phyloP scores from a whole-genome alignment of 306 rosid genomes.

The Prunus mira region DNA sequence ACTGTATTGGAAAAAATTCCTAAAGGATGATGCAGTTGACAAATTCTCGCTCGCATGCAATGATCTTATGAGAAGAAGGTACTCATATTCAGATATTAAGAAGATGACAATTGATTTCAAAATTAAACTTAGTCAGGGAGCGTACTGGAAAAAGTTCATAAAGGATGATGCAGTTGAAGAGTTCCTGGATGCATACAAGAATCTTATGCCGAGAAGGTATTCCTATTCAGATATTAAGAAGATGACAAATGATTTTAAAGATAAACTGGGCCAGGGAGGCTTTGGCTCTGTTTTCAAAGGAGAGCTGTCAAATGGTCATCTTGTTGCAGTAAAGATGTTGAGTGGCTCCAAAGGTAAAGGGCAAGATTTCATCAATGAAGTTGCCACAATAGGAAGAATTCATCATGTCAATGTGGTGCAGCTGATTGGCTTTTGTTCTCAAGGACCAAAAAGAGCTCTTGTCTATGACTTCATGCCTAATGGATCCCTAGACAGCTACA shows the following conservation, averaged over 20 bases:
- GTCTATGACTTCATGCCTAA: slow-evolving; percentile 17
- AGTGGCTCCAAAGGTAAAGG: slow-evolving; percentile 9
- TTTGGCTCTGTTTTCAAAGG: slow-evolving; percentile 13
- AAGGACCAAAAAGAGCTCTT: slow-evolving; percentile 11
- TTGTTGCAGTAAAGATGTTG: slow-evolving; percentile 12
- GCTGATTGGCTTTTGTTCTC: slow-evolving; percentile 11
- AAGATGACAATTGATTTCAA: neutral
- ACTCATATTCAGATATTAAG: neutral
- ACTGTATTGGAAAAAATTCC: neutral
- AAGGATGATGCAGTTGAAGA: neutral
- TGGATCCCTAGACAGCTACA: slow-evolving; percentile 12
- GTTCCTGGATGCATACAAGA: neutral
- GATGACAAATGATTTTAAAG: slow-evolving; percentile 1
- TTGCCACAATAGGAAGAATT: slow-evolving; percentile 6
- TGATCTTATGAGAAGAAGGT: neutral
- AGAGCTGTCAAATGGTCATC: slow-evolving; percentile 3
- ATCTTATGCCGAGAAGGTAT: neutral
- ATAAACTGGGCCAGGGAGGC: slow-evolving; percentile 7
- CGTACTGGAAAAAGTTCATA: neutral
- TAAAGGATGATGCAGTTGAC: neutral
- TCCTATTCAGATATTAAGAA: slow-evolving; percentile 10
- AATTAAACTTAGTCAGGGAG: neutral
- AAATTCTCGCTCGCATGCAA: neutral
- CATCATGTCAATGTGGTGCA: slow-evolving; percentile 22
- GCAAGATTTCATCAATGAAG: slow-evolving; percentile 10